Base-by-base conservation (phyloP, 257 asterid genomes). In the Capsicum chinense region DNA sequence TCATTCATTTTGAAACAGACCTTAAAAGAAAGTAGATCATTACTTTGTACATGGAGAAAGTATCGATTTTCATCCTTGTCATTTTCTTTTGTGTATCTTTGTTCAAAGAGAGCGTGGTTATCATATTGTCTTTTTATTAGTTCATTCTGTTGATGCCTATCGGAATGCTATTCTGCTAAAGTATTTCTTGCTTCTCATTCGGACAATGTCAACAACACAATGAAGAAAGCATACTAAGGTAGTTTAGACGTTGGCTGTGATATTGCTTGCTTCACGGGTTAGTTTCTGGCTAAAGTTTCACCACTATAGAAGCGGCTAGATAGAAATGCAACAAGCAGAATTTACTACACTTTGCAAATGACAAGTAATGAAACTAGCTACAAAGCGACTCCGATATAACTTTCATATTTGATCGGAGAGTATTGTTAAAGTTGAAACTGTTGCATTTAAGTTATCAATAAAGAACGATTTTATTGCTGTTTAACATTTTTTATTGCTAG, bases 251-350 rank as follows among this genome's bases (percentile, higher is more conserved):
- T 59, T 16, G 64, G 26, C 21, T 16, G 64, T 59, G 26, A 59
- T 17, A n/a, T 17, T 64, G 71, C 44, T 64, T 10, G 58, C 39
- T 71, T 47, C 17, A n/a, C 10, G 16, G 56, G 79, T 71, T 47
- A n/a, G 14, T 47, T 71, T 37, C 6, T 6, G 79, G 58, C 5
- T n/a, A 17, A 44, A 17, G 17, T n/a, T n/a, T 17, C 58, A 47
- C 79, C 37, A 71, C 39, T 10, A 47, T 19, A n/a, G 17, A 68
- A 37, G 6, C 3, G 4, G 76, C 76, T 6, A 37, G 11, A 35
- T 67, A 66, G 50, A 67, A 67, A 69, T 39, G 78, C 33, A 69
- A 58, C 79, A 42, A 42, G 35, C 79, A 70, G 56, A 69, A 44
- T 9, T 70, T 70, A 70, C 56, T 42, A 42, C 56, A 69, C 56